Base-by-base conservation (phyloP, 768 basidiomycete species). In the Tricholomella constricta region DNA sequence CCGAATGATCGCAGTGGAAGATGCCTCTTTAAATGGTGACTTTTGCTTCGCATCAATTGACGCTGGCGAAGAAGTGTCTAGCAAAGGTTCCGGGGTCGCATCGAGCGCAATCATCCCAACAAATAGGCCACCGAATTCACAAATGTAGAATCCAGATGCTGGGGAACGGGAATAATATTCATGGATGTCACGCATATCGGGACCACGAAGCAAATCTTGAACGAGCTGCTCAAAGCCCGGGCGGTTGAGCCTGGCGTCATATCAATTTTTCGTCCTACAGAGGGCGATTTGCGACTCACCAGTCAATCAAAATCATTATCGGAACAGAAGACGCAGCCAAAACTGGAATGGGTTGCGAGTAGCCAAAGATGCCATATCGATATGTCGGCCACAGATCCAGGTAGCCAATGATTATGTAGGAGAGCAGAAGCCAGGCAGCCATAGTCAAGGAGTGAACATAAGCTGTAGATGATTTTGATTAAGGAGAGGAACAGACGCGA, bases 51-150 rank as follows among this genome's bases (percentile, higher is more conserved):
- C 53, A 35, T 62, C 57, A 51, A 65, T 62, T 17, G 42, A 20
- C 9, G 27, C 11, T 2, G 44, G n/a, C 11, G 26, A 3, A 27
- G 44, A 17, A n/a, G 70, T 64, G 41, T 69, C 67, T 17, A 67
- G 65, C 22, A 63, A 56, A n/a, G 11, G 74, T 42, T 79, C 73
- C 22, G 55, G 63, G 8, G 79, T 81, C 0, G 88, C 85, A 64
- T 91, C 90, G 25, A 91, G 52, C 11, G 85, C 88, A 55, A 90
- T 75, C 52, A 89, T 70, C 0, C 90, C 90, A 14, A 92, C 74
- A 52, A 87, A 80, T 1, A 69, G 76, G 37, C 72, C 65, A 6
- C 73, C 80, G 38, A 74, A 82, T 61, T 90, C 83, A 27, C 91
- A 73, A 32, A 91, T 73, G 76, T 84, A 91, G 63, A 90, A 73